A percentile compares a stretch with the other conserved stretches of the same genome.
Evolutionary conservation across 257 asterid species (phyloP).

Genomic region (Plectranthus barbatus): DNA sequence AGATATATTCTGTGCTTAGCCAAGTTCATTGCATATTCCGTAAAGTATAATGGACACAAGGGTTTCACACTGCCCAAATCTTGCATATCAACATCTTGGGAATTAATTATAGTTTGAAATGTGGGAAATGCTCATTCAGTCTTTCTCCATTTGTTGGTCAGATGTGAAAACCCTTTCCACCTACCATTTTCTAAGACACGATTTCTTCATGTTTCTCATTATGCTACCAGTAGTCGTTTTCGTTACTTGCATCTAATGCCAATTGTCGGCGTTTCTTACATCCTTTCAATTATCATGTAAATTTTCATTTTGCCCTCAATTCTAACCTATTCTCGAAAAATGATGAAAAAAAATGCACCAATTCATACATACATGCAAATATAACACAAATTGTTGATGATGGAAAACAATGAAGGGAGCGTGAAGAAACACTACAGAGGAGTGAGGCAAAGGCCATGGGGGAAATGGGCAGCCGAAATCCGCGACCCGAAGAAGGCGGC

Average conservation of each 20-base stretch:
- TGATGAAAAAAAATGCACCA: too few relatives aligned
- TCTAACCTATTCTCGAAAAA: too few relatives aligned
- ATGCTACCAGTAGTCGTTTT: constrained; percentile 14
- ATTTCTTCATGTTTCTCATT: not conserved
- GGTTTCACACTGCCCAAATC: not conserved
- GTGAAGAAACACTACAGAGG: constrained; percentile 64
- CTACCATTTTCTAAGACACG: not conserved
- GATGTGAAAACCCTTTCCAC: constrained; percentile 19
- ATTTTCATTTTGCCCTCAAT: too few relatives aligned
- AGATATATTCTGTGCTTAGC: constrained; percentile 14
- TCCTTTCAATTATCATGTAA: too few relatives aligned
- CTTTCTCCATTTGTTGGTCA: too few relatives aligned
- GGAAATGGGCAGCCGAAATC: constrained; percentile 90
- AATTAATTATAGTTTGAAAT: not conserved
- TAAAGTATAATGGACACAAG: constrained; percentile 30
- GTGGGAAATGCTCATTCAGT: not conserved
- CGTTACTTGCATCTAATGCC: not conserved
- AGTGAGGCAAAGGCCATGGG: constrained; percentile 88
- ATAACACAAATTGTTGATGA: too few relatives aligned
- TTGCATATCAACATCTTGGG: constrained; percentile 5
- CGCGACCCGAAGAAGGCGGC: constrained; percentile 80
- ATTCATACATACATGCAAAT: too few relatives aligned
- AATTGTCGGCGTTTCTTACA: too few relatives aligned
- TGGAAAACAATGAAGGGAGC: constrained; percentile 16
- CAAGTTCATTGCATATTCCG: constrained; percentile 71